phyloP scores from a whole-genome alignment of 106 monocot species.

The Platanthera guangdongensis region DNA sequence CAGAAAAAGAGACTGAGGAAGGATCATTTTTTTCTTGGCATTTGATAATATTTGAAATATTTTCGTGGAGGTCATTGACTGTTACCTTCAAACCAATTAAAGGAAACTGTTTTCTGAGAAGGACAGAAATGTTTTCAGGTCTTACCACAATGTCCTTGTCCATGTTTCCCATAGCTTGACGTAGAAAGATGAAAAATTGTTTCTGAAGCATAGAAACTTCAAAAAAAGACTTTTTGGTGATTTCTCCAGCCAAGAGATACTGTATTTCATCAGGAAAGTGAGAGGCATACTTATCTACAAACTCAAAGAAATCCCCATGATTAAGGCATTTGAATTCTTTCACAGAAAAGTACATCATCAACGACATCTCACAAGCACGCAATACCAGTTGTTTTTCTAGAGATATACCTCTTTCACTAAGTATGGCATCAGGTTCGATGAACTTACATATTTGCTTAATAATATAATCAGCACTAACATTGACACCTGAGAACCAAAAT shows the following conservation, averaged over 20 bases:
- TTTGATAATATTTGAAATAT: slow-evolving; percentile 13
- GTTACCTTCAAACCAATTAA: slow-evolving; percentile 23
- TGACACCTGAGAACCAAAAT: not conserved
- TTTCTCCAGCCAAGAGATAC: slow-evolving; percentile 5
- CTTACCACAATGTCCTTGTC: slow-evolving; percentile 3
- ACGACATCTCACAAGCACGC: slow-evolving; percentile 36
- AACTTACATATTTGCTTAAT: slow-evolving; percentile 22
- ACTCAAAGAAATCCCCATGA: slow-evolving; percentile 40
- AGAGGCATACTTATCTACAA: slow-evolving; percentile 30
- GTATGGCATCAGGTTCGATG: slow-evolving; percentile 12
- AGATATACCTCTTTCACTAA: not conserved
- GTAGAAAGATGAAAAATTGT: slow-evolving; percentile 32
- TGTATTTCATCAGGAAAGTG: slow-evolving; percentile 22
- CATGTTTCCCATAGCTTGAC: slow-evolving; percentile 23
- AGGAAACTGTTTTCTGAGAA: slow-evolving; percentile 61
- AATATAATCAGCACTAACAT: slow-evolving; percentile 27
- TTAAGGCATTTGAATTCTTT: slow-evolving; percentile 35
- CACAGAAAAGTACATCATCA: slow-evolving; percentile 32
- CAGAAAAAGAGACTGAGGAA: slow-evolving; percentile 30
- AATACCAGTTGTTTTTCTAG: slow-evolving; percentile 12
- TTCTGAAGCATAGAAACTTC: slow-evolving; percentile 24
- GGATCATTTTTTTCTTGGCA: slow-evolving; percentile 5
- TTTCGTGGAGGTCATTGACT: slow-evolving; percentile 7
- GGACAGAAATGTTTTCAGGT: slow-evolving; percentile 17
- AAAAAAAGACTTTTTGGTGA: slow-evolving; percentile 6